These are phyloP conservation scores for Aspergillus panamensis DNA, from an alignment of 495 filamentous ascomycete species.

Conservation along the genomic window DNA sequence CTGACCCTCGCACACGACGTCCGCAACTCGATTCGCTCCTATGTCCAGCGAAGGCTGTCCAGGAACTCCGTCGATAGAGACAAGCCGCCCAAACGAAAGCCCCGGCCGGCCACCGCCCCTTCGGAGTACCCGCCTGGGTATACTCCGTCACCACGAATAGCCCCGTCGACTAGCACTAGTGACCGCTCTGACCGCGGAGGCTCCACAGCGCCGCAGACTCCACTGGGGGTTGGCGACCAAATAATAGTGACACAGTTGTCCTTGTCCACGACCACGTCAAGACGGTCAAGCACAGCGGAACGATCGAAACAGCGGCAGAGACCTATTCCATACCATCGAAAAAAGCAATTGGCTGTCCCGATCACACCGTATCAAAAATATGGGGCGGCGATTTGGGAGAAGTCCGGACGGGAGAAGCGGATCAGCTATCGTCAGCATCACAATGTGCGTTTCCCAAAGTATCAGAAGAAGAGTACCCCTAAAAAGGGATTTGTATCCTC, in stretches of 20 bases:
- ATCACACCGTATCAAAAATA: slow-evolving; percentile 38
- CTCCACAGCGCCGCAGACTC: slow-evolving; percentile 19
- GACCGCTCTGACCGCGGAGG: slow-evolving; percentile 14
- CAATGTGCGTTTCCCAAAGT: slow-evolving; percentile 23
- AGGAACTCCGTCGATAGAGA: slow-evolving; percentile 24
- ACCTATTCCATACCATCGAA: slow-evolving; percentile 10
- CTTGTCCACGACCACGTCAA: slow-evolving; percentile 20
- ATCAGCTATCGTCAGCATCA: slow-evolving; percentile 24
- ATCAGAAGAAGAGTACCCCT: slow-evolving; percentile 19
- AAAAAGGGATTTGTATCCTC: slow-evolving; percentile 13
- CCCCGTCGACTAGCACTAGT: slow-evolving; percentile 16
- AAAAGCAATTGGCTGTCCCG: slow-evolving; percentile 35
- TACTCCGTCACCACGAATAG: slow-evolving; percentile 1
- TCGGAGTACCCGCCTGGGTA: slow-evolving; percentile 11
- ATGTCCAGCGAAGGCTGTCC: slow-evolving; percentile 34
- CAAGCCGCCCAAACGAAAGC: slow-evolving; percentile 19
- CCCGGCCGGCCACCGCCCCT: slow-evolving; percentile 24
- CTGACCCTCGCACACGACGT: slow-evolving; percentile 29
- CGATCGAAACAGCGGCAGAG: not conserved
- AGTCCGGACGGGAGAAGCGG: slow-evolving; percentile 31
- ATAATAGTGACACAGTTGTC: slow-evolving; percentile 22
- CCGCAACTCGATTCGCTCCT: slow-evolving; percentile 40
- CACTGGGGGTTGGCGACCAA: slow-evolving; percentile 19
- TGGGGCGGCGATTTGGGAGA: slow-evolving; percentile 38
- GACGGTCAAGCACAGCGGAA: slow-evolving; percentile 4